Conservation (phyloP, 2,329 filamentous ascomycete species). For the Colletotrichum acutatum region DNA sequence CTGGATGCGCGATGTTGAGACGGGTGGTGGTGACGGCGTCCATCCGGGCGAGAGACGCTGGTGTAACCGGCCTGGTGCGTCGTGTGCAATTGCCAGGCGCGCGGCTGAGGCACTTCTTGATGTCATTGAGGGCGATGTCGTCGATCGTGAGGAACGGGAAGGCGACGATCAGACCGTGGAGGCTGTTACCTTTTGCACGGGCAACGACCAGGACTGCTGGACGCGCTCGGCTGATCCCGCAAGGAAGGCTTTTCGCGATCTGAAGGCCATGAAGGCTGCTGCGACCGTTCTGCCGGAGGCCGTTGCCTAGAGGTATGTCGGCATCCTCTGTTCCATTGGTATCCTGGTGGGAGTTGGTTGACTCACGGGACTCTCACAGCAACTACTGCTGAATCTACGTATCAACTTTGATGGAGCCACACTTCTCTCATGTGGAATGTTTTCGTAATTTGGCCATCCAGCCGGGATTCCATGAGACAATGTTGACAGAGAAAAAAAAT, state of each 20-base stretch:
- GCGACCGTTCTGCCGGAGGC: neutral
- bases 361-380: neutral
- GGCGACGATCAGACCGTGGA: neutral
- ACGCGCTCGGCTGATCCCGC: no score
- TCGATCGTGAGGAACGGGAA: neutral
- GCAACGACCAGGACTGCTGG: neutral
- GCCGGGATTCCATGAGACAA: neutral
- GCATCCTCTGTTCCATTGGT: neutral
- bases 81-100: conserved; percentile 25
- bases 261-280: no score
- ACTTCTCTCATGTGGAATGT: neutral
- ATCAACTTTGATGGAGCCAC: no score
- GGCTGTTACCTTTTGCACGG: neutral
- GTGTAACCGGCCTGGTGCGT: no score
- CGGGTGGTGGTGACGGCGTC: neutral
- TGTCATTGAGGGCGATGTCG: neutral
- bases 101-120: conserved; percentile 40
- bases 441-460: neutral
- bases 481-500: neutral
- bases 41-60: neutral
- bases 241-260: no score
- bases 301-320: neutral
- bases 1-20: no score
- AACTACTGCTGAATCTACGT: neutral
- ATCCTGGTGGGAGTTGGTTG: neutral